Percentiles rank a stretch among this genome's conserved stretches.
These are phyloP conservation scores for Acacia crassicarpa DNA, from an alignment of 306 rosid genomes.

Conservation along the genomic window DNA sequence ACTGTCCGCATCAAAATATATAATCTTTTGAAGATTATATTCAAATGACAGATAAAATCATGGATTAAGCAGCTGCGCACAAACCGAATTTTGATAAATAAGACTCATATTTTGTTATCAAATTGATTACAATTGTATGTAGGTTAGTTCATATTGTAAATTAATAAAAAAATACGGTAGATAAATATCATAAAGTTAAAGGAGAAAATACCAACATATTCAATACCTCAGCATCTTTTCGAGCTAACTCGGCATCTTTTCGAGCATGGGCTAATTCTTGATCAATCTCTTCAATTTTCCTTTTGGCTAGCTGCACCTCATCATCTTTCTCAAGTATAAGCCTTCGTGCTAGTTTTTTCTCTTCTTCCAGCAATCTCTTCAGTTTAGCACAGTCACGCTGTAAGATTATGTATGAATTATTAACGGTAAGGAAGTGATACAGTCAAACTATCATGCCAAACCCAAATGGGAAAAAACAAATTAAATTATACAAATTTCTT, in stretches of 20 bases:
- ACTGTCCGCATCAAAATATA: neutral
- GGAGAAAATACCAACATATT: neutral
- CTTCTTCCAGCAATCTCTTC: neutral
- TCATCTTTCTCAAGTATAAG: neutral
- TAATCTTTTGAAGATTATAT: neutral
- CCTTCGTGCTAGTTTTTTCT: neutral
- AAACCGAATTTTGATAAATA: neutral
- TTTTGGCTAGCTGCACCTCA: neutral
- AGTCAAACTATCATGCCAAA: neutral
- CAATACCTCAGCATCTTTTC: neutral
- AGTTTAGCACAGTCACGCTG: neutral
- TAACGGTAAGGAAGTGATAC: neutral
- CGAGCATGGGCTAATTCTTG: neutral
- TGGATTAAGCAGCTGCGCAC: neutral
- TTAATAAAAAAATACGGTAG: neutral
- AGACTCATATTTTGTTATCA: neutral
- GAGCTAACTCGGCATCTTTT: neutral
- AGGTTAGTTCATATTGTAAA: neutral
- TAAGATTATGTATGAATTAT: neutral
- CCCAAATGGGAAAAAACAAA: neutral
- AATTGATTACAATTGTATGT: neutral
- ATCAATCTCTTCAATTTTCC: neutral
- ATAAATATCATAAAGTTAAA: too few relatives aligned
- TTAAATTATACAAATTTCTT: neutral
- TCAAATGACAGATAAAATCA: neutral